Evolutionary conservation across 441 rosid genomes (phyloP), one percentile per base, ranked within the genome.

Genomic region (Kokia cookei): DNA sequence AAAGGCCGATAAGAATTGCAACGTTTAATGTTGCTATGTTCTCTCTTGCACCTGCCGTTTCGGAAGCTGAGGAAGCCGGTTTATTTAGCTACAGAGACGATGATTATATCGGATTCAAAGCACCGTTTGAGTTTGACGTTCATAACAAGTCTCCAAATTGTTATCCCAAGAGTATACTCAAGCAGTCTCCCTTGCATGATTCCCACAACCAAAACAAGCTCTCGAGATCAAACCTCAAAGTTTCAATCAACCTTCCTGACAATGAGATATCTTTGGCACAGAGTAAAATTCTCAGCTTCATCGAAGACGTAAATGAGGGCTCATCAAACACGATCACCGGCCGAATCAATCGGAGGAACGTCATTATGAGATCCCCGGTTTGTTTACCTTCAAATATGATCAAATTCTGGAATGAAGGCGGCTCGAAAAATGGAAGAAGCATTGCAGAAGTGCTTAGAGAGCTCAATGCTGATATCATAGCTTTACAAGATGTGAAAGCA

Each of bases 21-120:
- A 91, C 97, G 0, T 92, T 92, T 78, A 92, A 94, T 17, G 98
- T 92, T 67, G 98, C 98, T n/a, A 94, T 94, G 98, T 92, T 94
- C 80, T 86, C 96, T 32, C 94, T 94, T 13, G 97, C 97, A 3
- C 98, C 97, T 0, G 96, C 91, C 7, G 78, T 91, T 71, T 84
- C 92, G 5, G 82, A 75, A 67, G 54, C 79, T n/a, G 88, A 83
- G 67, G 89, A 82, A 79, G 58, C 86, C 12, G 53, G 75, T 32
- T 42, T 67, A 26, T 72, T 82, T 32, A 73, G 75, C 29, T 76
- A 74, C 11, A 75, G 75, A 65, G 79, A 86, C 26, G 84, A 84
- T 12, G 78, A 76, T 24, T 75, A 26, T 50, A 11, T 26, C 14
- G 35, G 73, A 42, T 62, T 76, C 15, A 80, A 71, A 72, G 74